Conservation (phyloP, 345 rosid genomes). For the Syzygium oleosum region DNA sequence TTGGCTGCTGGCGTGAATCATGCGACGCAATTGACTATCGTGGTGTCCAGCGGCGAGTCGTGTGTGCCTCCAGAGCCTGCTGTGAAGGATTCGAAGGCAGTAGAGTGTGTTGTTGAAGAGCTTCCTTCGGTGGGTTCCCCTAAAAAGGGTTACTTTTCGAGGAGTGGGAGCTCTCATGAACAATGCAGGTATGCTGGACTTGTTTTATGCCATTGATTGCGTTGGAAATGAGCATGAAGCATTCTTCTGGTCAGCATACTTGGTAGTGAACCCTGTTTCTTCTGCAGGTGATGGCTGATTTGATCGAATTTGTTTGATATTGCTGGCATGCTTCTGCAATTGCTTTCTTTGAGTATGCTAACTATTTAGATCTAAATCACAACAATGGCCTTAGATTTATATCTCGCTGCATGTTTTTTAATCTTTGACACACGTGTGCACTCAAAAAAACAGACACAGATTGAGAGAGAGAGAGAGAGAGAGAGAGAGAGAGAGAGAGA, state of each 20-base stretch:
- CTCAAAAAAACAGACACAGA: neutral
- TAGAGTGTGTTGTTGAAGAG: constrained; percentile 18
- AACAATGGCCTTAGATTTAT: neutral
- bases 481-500: no score
- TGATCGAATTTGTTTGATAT: neutral
- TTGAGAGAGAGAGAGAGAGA: neutral
- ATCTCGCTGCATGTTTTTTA: neutral
- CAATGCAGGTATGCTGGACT: constrained; percentile 52
- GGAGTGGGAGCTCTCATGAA: constrained; percentile 51
- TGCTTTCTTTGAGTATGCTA: neutral
- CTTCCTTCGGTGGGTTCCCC: constrained; percentile 17
- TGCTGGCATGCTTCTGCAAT: neutral
- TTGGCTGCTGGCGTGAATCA: neutral
- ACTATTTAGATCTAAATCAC: neutral
- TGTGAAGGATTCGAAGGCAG: constrained; percentile 4
- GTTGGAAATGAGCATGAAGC: neutral
- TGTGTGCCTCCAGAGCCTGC: constrained; percentile 8
- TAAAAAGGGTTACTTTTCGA: constrained; percentile 41
- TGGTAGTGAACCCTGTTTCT: neutral
- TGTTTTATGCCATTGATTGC: neutral
- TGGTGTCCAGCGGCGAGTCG: constrained; percentile 39
- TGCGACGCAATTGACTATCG: constrained; percentile 14
- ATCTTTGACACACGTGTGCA: neutral
- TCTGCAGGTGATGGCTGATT: neutral
- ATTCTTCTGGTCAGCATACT: neutral